Conservation (phyloP, 306 rosid genomes). For the Corylus heterophylla region DNA sequence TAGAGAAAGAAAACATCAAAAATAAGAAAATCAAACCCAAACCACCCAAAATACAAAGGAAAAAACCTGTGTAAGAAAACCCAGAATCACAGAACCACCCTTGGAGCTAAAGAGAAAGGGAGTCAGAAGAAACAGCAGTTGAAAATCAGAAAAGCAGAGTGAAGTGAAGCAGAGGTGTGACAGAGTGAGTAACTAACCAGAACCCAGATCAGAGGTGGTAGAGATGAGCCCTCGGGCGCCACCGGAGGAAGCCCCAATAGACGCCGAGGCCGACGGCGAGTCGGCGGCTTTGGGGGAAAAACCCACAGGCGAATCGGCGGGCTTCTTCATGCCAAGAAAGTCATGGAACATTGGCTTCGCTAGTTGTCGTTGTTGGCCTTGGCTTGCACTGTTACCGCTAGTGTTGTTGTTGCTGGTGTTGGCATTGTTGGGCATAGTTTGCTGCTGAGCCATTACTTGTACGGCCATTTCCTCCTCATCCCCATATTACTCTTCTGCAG, state of each 20-base stretch:
- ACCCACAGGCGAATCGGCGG: conserved; percentile 37
- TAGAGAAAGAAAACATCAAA: not conserved
- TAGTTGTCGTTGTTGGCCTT: conserved; percentile 27
- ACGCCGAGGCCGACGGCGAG: conserved; percentile 49
- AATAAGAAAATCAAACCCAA: not conserved
- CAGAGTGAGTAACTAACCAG: conserved; percentile 50
- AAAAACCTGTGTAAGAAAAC: not conserved
- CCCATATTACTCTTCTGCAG: conserved; percentile 36
- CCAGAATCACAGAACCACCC: not conserved
- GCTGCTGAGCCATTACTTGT: conserved; percentile 62
- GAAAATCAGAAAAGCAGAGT: conserved; percentile 1
- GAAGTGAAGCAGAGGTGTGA: not conserved
- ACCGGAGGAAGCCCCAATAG: conserved; percentile 58
- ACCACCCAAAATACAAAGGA: not conserved
- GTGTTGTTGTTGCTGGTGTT: conserved; percentile 32
- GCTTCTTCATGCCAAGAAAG: conserved; percentile 72
- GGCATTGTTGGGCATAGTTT: conserved; percentile 46
- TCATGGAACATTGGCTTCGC: conserved; percentile 71
- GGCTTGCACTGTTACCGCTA: conserved; percentile 29
- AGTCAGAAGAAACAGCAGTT: not conserved
- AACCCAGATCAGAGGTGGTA: conserved; percentile 77
- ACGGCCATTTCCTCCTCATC: conserved; percentile 43
- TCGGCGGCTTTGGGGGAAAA: conserved; percentile 46
- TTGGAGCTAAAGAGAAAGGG: not conserved
- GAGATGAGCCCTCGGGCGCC: conserved; percentile 72